Evolutionary conservation across 257 asterid species (phyloP), one percentile per base, ranked within the genome.

Genomic region (Solanum piurae): DNA sequence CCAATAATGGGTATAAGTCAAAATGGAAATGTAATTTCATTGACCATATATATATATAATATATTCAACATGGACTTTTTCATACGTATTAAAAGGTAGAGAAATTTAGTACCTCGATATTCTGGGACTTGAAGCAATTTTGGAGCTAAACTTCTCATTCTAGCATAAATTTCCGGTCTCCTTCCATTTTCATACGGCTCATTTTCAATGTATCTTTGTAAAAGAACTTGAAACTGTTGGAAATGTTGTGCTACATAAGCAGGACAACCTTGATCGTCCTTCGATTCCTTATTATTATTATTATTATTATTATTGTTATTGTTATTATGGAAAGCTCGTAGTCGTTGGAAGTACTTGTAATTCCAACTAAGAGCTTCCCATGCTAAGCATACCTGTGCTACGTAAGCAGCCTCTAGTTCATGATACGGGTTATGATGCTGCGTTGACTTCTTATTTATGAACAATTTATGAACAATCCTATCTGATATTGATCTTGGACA

Each of bases 351-450:
- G 76, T 93, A 93, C 86, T 92, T 94, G 88, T 94, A 96, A 42
- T 96, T 96, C 98, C 98, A 96, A 89, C 92, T 94, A n/a, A 96
- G 90, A 68, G 98, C 99, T 92, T 96, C 99, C 99, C 98, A 96
- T 42, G 99, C 94, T 77, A 93, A 86, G 83, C 98, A 95, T 36
- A 95, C 93, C 73, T 96, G 99, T 37, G 98, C 99, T 4, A 96
- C 95, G 62, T 96, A 96, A 18, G 99, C 96, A 31, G 92, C 92
- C 85, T 96, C 99, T 18, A 96, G 89, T 68, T 95, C 98, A 18
- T 92, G 93, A 85, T 94, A 94, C 0, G 99, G 96, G 86, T 95
- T 94, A 80, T 80, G 66, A 80, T 82, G 68, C 76, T 86, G 92
- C 87, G 74, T 68, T 90, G 94, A 62, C 68, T 66, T 91, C 37